Base-by-base conservation (phyloP, 169 alveolate species). In the Sarcocystis neurona region DNA sequence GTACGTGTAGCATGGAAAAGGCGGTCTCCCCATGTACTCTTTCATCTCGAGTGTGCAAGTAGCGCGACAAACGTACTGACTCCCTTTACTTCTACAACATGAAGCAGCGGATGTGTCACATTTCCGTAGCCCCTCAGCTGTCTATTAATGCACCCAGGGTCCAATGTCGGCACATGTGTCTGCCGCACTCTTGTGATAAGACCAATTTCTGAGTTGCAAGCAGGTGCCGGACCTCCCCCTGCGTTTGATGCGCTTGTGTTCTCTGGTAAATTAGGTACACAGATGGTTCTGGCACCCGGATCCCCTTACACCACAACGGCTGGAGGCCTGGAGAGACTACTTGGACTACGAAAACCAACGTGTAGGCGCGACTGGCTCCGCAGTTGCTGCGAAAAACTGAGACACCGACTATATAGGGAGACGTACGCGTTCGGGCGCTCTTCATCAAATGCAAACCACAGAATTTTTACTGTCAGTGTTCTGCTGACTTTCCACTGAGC, bases 261-360 rank as follows among this genome's bases (percentile, higher is more conserved):
- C 44, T 46, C 41, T 68, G 87, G 20, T 48, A 46, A 34, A 43
- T 44, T 84, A 84, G 93, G 44, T n/a, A 18, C 89, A 68, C 79
- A 74, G 93, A 27, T 89, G 91, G 91, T 89, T 89, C 23, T 89
- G 88, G 87, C 93, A 89, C 56, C 93, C 93, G 12, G 93, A 79
- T 63, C 93, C 93, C 27, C 85, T 89, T 46, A 86, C 87, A 27
- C 90, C 93, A 34, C 89, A 77, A 63, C 89, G 89, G 23, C 47
- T 89, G 47, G 78, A 68, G 30, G 90, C 90, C 30, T 89, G 93
- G 93, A 60, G 93, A 46, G 93, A 89, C 8, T 89, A 89, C 48
- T 47, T 89, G n/a, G 93, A 89, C 68, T 88, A 43, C 30, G 92
- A 88, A 60, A 89, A 88, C 46, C 78, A 88, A 23, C 39, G 75